phyloP scores from a whole-genome alignment of 805 yeast species.

The Candida peoriensis region DNA sequence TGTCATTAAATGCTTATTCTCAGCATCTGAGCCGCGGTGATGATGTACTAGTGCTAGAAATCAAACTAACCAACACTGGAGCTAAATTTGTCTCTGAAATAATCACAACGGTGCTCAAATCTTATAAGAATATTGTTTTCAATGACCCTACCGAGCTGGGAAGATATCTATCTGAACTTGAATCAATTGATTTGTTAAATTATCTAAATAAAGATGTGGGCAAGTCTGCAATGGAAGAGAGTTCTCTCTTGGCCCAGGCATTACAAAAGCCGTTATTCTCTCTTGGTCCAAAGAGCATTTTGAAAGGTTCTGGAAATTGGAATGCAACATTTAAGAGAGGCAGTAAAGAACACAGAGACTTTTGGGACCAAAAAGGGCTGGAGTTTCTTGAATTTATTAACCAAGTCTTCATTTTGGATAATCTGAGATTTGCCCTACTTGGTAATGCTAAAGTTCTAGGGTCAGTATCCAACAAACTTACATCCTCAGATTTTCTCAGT shows the following conservation, averaged over 20 bases:
- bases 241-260: slow-evolving; percentile 33
- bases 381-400: slow-evolving; percentile 31
- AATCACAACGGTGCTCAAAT: slow-evolving; percentile 28
- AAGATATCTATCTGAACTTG: slow-evolving; percentile 40
- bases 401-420: slow-evolving; percentile 23
- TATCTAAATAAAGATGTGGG: slow-evolving; percentile 37
- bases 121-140: slow-evolving; percentile 15
- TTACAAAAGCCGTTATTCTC: slow-evolving; percentile 33
- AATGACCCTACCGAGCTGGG: slow-evolving; percentile 27
- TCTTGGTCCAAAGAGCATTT: slow-evolving; percentile 33
- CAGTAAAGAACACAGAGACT: slow-evolving; percentile 25
- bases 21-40: slow-evolving; percentile 33
- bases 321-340: slow-evolving; percentile 20
- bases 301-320: slow-evolving; percentile 36
- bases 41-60: slow-evolving; percentile 43
- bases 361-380: slow-evolving; percentile 40
- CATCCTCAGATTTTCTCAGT: neutral
- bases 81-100: slow-evolving; percentile 30
- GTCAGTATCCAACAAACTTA: neutral
- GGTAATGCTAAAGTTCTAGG: slow-evolving; percentile 21
- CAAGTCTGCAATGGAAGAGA: slow-evolving; percentile 43
- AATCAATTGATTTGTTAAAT: slow-evolving; percentile 41
- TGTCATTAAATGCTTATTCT: slow-evolving; percentile 36
- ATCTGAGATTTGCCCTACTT: slow-evolving; percentile 30
- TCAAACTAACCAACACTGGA: slow-evolving; percentile 45